Conservation (phyloP, 441 rosid species). For the Populus hybrid region DNA sequence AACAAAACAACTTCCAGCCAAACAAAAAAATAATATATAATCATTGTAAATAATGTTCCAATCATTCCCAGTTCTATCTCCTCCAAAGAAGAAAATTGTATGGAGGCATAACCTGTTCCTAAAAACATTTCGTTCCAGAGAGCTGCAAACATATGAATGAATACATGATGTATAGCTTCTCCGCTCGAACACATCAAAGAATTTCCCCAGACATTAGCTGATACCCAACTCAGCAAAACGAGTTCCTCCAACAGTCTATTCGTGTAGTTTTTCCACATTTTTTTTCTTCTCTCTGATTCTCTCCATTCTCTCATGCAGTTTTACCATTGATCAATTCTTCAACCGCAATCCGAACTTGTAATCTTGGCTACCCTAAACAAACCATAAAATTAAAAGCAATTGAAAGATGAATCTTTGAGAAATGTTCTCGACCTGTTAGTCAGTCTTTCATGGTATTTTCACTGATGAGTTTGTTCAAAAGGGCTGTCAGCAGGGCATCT, state of each 20-base stretch:
- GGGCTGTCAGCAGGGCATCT: constrained; percentile 45
- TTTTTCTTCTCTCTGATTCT: not conserved
- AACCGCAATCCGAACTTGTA: not conserved
- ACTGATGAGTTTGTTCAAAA: constrained; percentile 40
- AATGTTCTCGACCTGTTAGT: not conserved
- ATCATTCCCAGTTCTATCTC: not conserved
- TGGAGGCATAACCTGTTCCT: not conserved
- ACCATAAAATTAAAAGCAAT: not conserved
- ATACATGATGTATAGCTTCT: too few species aligned
- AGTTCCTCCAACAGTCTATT: not conserved
- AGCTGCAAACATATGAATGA: not conserved
- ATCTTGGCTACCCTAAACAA: not conserved
- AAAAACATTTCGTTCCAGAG: not conserved
- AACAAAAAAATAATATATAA: not conserved
- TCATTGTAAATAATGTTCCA: not conserved
- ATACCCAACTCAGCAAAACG: not conserved
- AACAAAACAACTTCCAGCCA: not conserved
- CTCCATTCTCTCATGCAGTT: not conserved
- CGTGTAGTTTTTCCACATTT: not conserved
- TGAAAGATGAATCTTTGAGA: not conserved
- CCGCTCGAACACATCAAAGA: not conserved
- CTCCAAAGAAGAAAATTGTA: not conserved
- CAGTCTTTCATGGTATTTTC: constrained; percentile 24
- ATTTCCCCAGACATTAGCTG: too few species aligned
- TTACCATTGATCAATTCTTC: not conserved